phyloP scores from a whole-genome alignment of 1,139 yeast species.

The Pichia sp. region DNA sequence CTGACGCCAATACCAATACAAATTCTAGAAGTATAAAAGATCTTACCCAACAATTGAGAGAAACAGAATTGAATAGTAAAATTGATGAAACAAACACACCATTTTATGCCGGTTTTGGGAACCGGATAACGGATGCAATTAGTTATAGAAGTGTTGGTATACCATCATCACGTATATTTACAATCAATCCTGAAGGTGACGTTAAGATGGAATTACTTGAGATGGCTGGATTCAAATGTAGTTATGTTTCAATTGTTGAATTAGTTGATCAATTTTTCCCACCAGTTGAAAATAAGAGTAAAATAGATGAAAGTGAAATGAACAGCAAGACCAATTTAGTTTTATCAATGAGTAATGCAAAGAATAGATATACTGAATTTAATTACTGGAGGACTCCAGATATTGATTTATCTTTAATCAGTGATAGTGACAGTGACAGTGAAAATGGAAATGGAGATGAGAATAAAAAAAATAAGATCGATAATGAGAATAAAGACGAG shows the following conservation, averaged over 20 bases:
- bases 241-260: conserved; percentile 86
- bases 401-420: conserved; percentile 51
- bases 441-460: conserved; percentile 9
- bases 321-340: conserved; percentile 9
- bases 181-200: conserved; percentile 94
- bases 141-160: conserved; percentile 91
- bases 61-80: conserved; percentile 1
- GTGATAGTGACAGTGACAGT: conserved; percentile 35
- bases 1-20: conserved; percentile 1
- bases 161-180: conserved; percentile 90
- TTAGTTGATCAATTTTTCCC: conserved; percentile 97
- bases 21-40: neutral
- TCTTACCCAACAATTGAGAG: neutral
- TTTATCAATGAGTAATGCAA: conserved; percentile 31
- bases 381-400: conserved; percentile 90
- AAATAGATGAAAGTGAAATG: neutral
- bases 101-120: conserved; percentile 97
- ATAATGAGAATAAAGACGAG: neutral
- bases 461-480: neutral
- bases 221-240: conserved; percentile 83
- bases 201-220: conserved; percentile 96
- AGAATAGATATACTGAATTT: conserved; percentile 70
- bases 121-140: conserved; percentile 92
- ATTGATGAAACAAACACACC: conserved; percentile 42
- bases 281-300: conserved; percentile 44